Evolutionary conservation across 257 asterid species (phyloP), one percentile per base, ranked within the genome.

Genomic region (Jacaranda copaia): DNA sequence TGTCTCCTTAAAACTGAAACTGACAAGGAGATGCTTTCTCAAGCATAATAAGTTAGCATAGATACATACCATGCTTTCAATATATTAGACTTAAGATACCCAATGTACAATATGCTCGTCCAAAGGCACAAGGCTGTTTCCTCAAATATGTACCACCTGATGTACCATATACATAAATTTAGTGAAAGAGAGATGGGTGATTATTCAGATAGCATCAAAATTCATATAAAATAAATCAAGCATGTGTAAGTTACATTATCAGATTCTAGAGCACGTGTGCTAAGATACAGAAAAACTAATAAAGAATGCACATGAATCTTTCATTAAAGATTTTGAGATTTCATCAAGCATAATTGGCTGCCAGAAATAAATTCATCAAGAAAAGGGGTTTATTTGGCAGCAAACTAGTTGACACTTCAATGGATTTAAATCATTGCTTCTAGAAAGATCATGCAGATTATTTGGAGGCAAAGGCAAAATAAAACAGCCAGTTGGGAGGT

Each of bases 121-220:
- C 99, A 96, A 76, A 91, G 76, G 85, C 92, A 85, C 87, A 96
- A 77, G 45, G 88, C 92, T 68, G 98, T 82, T 87, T 96, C 99
- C 88, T 82, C 96, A 56, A 78, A 90, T 81, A 96, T 87, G 89
- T 93, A 96, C 98, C 96, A 96, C 99, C 99, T 96, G 87, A 79
- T 70, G 67, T 65, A 80, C 75, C 67, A 63, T 40, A 69, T 19
- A 65, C 63, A 72, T 10, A 75, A 18, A 63, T 4, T 55, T 56
- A 78, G 73, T 68, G 35, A 81, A 65, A 20, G 61, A 55, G 74
- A 71, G 45, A 39, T 46, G 16, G 59, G 71, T 35, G 40, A 65
- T 70, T 43, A 32, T 58, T 70, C 70, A 62, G 62, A 65, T 76
- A 67, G 70, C 51, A 74, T 46, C 55, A 55, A 72, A 70, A 35